A percentile compares a stretch with the other conserved stretches of the same genome.
These are phyloP conservation scores for Suillus placidus DNA, from an alignment of 768 basidiomycete genomes.

Conservation along the genomic window DNA sequence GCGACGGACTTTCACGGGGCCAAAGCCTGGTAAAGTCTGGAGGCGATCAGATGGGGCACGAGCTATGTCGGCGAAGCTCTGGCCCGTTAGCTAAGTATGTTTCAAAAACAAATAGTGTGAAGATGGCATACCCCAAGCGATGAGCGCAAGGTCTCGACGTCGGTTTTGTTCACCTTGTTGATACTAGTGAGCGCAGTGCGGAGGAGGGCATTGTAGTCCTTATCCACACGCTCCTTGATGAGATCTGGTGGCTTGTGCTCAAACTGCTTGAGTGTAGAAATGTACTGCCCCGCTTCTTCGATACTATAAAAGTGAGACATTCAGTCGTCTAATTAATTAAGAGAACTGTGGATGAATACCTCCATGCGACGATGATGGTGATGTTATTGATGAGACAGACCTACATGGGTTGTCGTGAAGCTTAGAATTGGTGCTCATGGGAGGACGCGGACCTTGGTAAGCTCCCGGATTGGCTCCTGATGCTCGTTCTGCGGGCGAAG, in stretches of 20 bases:
- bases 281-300: constrained; percentile 92
- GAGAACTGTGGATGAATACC: constrained; percentile 47
- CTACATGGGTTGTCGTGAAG: constrained; percentile 35
- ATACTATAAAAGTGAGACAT: constrained; percentile 44
- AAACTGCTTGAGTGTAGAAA: constrained; percentile 89
- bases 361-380: constrained; percentile 92
- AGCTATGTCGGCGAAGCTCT: constrained; percentile 89
- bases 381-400: constrained; percentile 90
- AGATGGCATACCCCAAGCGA: constrained; percentile 81
- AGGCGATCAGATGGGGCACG: constrained; percentile 73
- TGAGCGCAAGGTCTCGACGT: constrained; percentile 88
- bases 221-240: constrained; percentile 93
- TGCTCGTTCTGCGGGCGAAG: constrained; percentile 73
- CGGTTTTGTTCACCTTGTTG: constrained; percentile 95
- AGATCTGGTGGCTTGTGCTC: constrained; percentile 92
- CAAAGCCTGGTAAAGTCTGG: constrained; percentile 87
- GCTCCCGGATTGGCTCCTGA: constrained; percentile 86
- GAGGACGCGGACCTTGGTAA: constrained; percentile 68
- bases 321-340: constrained; percentile 7
- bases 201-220: constrained; percentile 81
- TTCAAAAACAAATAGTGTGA: background rate
- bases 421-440: constrained; percentile 11
- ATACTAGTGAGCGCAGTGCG: constrained; percentile 85
- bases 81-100: constrained; percentile 12
- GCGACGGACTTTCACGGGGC: constrained; percentile 90